A percentile compares a stretch with the other conserved stretches of the same genome.
Evolutionary conservation across 2,329 filamentous ascomycete genomes (phyloP).

Genomic region (Clonostachys solani): DNA sequence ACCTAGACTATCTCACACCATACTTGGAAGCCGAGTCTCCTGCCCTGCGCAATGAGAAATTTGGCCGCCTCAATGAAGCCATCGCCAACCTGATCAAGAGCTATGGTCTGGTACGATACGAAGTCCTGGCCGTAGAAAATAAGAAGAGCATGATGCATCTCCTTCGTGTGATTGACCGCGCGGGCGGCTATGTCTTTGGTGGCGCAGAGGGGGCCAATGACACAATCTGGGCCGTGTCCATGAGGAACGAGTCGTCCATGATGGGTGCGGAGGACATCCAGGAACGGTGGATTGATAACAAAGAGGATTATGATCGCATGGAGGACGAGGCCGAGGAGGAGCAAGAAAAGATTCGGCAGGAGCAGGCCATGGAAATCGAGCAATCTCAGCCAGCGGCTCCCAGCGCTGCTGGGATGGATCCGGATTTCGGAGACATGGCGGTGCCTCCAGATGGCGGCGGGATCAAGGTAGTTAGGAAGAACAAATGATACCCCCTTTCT

Average conservation of each 20-base stretch:
- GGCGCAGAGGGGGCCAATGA: slow-evolving; percentile 89
- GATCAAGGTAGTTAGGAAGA: slow-evolving; percentile 67
- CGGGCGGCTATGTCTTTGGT: slow-evolving; percentile 90
- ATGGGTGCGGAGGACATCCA: slow-evolving; percentile 89
- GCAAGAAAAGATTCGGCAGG: slow-evolving; percentile 51
- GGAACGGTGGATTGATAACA: slow-evolving; percentile 90
- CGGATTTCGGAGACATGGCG: slow-evolving; percentile 47
- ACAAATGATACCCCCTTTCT: slow-evolving; percentile 27
- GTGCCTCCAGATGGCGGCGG: slow-evolving; percentile 58
- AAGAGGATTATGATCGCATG: slow-evolving; percentile 79
- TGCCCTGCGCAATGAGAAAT: slow-evolving; percentile 67
- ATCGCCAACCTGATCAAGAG: slow-evolving; percentile 84
- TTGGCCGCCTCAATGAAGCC: slow-evolving; percentile 78
- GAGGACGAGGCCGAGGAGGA: slow-evolving; percentile 74
- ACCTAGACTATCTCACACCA: slow-evolving; percentile 79
- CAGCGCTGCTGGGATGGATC: slow-evolving; percentile 22
- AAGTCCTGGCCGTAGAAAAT: slow-evolving; percentile 93
- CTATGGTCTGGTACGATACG: slow-evolving; percentile 86
- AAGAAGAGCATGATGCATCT: slow-evolving; percentile 96
- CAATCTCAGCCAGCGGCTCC: slow-evolving; percentile 10
- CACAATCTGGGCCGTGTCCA: slow-evolving; percentile 94
- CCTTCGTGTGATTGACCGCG: slow-evolving; percentile 83
- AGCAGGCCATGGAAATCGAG: slow-evolving; percentile 30
- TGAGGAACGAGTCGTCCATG: slow-evolving; percentile 69
- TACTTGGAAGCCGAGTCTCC: slow-evolving; percentile 76